phyloP scores from a whole-genome alignment of 2,329 filamentous ascomycete species.

The Fusarium devonianum region DNA sequence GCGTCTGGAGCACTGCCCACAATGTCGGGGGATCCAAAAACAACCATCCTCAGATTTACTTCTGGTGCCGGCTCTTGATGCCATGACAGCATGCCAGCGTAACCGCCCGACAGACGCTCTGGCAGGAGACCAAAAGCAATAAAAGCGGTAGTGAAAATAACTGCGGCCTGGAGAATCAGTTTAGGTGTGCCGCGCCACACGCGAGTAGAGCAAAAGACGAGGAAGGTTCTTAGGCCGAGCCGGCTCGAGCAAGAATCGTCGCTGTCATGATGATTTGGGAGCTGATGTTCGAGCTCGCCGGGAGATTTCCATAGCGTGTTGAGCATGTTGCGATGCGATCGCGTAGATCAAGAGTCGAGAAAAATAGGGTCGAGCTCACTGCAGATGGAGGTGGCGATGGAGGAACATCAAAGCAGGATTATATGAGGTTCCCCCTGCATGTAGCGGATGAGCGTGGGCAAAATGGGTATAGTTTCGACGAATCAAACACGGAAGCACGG shows the following conservation, averaged over 20 bases:
- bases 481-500: conserved; percentile 3
- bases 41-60: conserved; percentile 55
- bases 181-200: conserved; percentile 49
- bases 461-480: not conserved
- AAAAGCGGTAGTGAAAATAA: conserved; percentile 39
- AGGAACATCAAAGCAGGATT: conserved; percentile 10
- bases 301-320: conserved; percentile 36
- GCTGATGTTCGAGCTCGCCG: conserved; percentile 34
- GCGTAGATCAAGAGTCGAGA: not conserved
- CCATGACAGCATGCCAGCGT: conserved; percentile 38
- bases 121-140: conserved; percentile 41
- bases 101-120: conserved; percentile 35
- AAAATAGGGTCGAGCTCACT: not conserved
- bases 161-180: conserved; percentile 40
- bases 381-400: not conserved
- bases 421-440: conserved; percentile 1
- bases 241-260: conserved; percentile 34
- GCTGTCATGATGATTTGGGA: conserved; percentile 19
- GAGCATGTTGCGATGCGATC: conserved; percentile 29
- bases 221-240: conserved; percentile 41
- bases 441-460: not conserved
- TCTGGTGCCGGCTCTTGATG: conserved; percentile 34
- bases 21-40: conserved; percentile 59
- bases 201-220: conserved; percentile 52
- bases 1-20: conserved; percentile 50